Percentiles rank a stretch among this genome's conserved stretches.
Conservation (phyloP, 2,329 filamentous ascomycete genomes). For the Aureobasidium sp. region DNA sequence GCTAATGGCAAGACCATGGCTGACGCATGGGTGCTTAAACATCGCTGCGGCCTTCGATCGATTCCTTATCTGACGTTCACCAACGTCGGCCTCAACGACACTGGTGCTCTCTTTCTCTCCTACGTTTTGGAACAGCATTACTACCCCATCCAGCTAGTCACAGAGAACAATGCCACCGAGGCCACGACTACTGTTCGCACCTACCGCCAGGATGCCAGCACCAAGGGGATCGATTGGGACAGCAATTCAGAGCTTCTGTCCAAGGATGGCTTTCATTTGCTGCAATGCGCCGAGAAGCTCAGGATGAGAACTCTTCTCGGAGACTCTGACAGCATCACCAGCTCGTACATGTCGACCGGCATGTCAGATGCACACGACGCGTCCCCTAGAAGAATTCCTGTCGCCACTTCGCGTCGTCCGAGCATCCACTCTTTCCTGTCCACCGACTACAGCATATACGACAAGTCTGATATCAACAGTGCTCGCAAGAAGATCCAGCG, state of each 20-base stretch:
- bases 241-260: conserved; percentile 25
- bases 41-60: conserved; percentile 33
- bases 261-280: conserved; percentile 29
- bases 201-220: conserved; percentile 25
- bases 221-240: conserved; percentile 31
- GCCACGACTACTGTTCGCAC: conserved; percentile 27
- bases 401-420: conserved; percentile 17
- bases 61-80: conserved; percentile 35
- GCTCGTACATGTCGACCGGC: conserved; percentile 6
- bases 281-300: conserved; percentile 29
- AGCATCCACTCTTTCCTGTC: conserved; percentile 25
- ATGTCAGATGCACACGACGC: not conserved
- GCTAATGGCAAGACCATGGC: conserved; percentile 19
- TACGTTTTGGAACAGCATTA: conserved; percentile 35
- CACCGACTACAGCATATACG: conserved; percentile 24
- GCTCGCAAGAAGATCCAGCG: conserved; percentile 36
- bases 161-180: conserved; percentile 28
- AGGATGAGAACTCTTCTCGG: conserved; percentile 4
- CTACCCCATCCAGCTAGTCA: conserved; percentile 32
- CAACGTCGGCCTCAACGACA: conserved; percentile 31
- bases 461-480: conserved; percentile 29
- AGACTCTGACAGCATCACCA: conserved; percentile 13
- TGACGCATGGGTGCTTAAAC: conserved; percentile 18
- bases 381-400: not conserved
- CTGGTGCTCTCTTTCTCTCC: conserved; percentile 36